phyloP scores from a whole-genome alignment of 1,284 basidiomycete genomes.

The Trichosporon inkin region DNA sequence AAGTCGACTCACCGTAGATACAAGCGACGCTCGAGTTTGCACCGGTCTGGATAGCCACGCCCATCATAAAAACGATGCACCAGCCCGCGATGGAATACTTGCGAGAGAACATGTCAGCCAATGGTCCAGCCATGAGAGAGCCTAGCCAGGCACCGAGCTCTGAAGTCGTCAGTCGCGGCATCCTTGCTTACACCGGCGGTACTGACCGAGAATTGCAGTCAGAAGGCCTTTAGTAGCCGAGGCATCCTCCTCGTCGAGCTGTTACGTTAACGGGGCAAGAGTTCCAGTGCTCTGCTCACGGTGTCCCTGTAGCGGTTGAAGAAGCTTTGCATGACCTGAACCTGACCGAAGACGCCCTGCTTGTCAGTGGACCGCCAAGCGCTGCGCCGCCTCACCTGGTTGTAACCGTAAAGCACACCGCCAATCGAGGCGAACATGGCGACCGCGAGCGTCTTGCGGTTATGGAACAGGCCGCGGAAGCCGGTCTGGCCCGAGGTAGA shows the following conservation, averaged over 20 bases:
- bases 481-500: conserved; percentile 10
- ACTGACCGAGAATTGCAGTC: conserved; percentile 39
- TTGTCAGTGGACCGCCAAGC: background rate
- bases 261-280: background rate
- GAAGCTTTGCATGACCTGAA: conserved; percentile 48
- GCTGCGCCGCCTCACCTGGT: conserved; percentile 22
- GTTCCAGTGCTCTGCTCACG: conserved; percentile 21
- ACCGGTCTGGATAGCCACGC: conserved; percentile 40
- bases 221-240: conserved; percentile 32
- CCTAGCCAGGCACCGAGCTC: conserved; percentile 46
- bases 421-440: conserved; percentile 43
- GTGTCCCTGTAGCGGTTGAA: conserved; percentile 30
- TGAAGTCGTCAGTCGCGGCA: conserved; percentile 8
- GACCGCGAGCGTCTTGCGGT: conserved; percentile 13
- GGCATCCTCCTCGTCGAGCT: conserved; percentile 17
- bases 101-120: conserved; percentile 42
- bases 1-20: conserved; percentile 38
- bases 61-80: conserved; percentile 47
- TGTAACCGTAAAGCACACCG: conserved; percentile 48
- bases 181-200: too few relatives aligned
- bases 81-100: conserved; percentile 45
- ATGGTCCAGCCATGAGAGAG: conserved; percentile 42
- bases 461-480: conserved; percentile 18
- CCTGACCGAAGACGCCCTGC: conserved; percentile 45
- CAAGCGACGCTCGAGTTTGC: conserved; percentile 35